Base-by-base conservation (phyloP, 805 yeast genomes). In the Hanseniaspora thailandica region DNA sequence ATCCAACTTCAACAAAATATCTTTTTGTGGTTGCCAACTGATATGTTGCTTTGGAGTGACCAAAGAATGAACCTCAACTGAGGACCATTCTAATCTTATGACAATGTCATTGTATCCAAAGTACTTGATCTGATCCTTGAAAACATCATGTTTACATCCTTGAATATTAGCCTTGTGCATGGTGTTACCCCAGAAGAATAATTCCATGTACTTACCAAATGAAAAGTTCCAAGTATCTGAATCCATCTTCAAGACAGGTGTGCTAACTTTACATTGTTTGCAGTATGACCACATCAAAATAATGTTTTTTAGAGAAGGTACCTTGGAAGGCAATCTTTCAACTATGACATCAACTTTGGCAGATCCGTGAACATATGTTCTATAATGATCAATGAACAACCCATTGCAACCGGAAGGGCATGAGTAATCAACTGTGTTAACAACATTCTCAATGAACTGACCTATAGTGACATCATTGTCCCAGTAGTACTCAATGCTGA, bases 251-350 rank as follows among this genome's bases (percentile, higher is more conserved):
- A 82, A 69, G 5, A 84, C 80, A 0, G 96, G 93, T 2, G 95
- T 81, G 0, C 82, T 72, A 35, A 74, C 76, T 13, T 80, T 77
- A 65, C 99, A 93, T 47, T 72, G 74, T 55, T 83, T 85, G 65
- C 99, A 93, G 58, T 76, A 80, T 63, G 95, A 85, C 98, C 98
- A 93, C 71, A 89, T 83, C 52, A 88, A 69, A 40, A 94, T 80
- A 12, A 81, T 80, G 62, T 83, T 76, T 55, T 80, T 80, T 41
- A 78, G 62, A 2, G 82, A 83, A 1, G 84, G 80, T 2, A 80
- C 63, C 15, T 76, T 70, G 26, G 81, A 74, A 23, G 77, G 74
- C 41, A 74, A 71, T 54, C 71, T 73, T 61, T 86, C 95, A 22
- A 87, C 75, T 15, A 79, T 73, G 36, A 89, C 81, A 61, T 84